Percentiles rank a stretch among this genome's conserved stretches.
Evolutionary conservation across 2,329 filamentous ascomycete genomes (phyloP).

Genomic region (Bisporella sp.): DNA sequence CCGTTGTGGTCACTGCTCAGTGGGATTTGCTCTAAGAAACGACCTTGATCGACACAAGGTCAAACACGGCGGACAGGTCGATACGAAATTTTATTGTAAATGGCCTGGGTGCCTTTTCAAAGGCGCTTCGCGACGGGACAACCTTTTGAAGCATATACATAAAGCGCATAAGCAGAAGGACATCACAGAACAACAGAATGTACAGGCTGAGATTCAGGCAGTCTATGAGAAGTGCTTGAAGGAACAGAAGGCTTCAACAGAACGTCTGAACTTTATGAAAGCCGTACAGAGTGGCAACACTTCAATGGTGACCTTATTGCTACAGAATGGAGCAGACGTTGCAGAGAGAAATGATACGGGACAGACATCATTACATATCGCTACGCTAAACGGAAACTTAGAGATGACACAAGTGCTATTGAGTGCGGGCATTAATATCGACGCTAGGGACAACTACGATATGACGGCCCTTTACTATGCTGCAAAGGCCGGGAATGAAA

Average conservation of each 20-base stretch:
- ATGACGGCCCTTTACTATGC: conserved; percentile 10
- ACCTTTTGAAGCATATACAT: conserved; percentile 13
- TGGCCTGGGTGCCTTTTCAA: conserved; percentile 13
- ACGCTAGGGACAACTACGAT: conserved; percentile 4
- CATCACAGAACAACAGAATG: conserved; percentile 3
- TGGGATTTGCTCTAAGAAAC: conserved; percentile 13
- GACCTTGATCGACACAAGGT: conserved; percentile 12
- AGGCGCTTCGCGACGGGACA: conserved; percentile 12
- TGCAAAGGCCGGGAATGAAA: conserved; percentile 1
- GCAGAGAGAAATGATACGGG: conserved; percentile 2
- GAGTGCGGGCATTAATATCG: conserved; percentile 1
- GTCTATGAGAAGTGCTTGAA: conserved; percentile 7
- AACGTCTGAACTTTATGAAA: conserved; percentile 9
- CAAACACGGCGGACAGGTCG: conserved; percentile 9
- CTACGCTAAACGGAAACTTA: conserved; percentile 7
- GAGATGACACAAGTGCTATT: conserved; percentile 6
- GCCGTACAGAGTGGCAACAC: conserved; percentile 9
- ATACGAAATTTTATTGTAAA: conserved; percentile 13
- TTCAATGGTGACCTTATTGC: conserved; percentile 4
- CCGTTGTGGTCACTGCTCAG: conserved; percentile 6
- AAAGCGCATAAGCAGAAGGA: conserved; percentile 5
- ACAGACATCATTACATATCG: conserved; percentile 11
- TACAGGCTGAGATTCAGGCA: background rate
- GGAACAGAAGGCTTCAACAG: conserved; percentile 9
- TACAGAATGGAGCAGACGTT: conserved; percentile 7